A percentile compares a stretch with the other conserved stretches of the same genome.
phyloP scores from a whole-genome alignment of 768 basidiomycete genomes.

The Inosperma sp. region DNA sequence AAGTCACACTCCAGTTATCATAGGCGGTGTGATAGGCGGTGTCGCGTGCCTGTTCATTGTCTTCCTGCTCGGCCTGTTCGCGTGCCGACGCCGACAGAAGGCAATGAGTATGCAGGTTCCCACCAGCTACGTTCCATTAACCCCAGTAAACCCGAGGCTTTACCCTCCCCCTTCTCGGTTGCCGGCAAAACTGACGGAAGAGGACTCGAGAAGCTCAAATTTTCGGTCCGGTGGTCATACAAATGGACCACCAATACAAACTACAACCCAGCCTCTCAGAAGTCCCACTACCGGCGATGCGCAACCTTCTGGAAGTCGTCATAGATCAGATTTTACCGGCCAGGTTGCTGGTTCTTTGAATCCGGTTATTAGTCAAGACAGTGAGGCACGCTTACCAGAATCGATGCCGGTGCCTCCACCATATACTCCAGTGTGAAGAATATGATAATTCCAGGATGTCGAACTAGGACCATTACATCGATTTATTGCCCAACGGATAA shows the following conservation, averaged over 20 bases:
- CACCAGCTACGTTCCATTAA: neutral
- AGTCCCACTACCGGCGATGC: neutral
- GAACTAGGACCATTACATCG: too few species aligned
- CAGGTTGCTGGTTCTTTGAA: neutral
- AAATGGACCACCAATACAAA: neutral
- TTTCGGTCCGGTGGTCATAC: neutral
- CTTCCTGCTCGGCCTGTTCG: neutral
- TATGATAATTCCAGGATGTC: too few species aligned
- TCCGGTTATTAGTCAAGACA: conserved; percentile 8
- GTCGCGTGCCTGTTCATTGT: neutral
- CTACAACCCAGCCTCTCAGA: neutral
- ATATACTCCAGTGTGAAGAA: too few species aligned
- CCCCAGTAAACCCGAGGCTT: neutral
- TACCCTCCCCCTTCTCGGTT: neutral
- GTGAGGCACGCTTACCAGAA: neutral
- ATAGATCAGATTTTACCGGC: neutral
- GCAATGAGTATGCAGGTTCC: neutral
- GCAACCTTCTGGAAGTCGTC: neutral
- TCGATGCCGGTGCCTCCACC: neutral
- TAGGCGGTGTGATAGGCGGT: conserved; percentile 4
- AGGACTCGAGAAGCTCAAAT: neutral
- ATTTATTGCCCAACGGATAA: too few species aligned
- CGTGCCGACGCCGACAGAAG: conserved; percentile 1
- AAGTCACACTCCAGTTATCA: neutral
- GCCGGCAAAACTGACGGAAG: neutral